Evolutionary conservation across 176 grass and related monocot species (phyloP).

Genomic region (Musa beccarii): DNA sequence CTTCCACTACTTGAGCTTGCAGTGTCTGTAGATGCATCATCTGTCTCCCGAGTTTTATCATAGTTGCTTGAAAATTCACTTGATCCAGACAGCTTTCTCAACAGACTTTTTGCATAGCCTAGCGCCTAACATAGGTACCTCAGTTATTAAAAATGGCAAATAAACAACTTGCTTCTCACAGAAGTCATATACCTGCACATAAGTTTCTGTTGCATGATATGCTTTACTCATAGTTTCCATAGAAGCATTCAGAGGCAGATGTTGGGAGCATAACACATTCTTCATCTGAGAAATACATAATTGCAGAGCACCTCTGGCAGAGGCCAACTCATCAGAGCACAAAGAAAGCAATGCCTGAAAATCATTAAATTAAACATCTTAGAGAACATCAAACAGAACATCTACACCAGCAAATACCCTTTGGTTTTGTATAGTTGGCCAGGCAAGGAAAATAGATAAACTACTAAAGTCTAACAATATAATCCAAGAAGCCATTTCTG

Average conservation of each 20-base stretch:
- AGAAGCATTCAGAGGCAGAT: constrained; percentile 69
- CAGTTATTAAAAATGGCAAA: constrained; percentile 19
- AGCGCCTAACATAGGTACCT: constrained; percentile 50
- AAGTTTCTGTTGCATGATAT: constrained; percentile 96
- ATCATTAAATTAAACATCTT: constrained; percentile 26
- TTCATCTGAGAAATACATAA: constrained; percentile 80
- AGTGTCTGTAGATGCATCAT: constrained; percentile 52
- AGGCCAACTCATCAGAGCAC: constrained; percentile 61
- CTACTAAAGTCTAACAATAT: no score
- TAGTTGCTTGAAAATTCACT: constrained; percentile 63
- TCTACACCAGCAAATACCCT: no score
- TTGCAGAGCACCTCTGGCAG: constrained; percentile 87
- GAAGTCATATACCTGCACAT: constrained; percentile 66
- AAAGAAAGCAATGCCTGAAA: constrained; percentile 89
- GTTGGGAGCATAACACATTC: constrained; percentile 61
- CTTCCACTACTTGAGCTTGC: constrained; percentile 53
- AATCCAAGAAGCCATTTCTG: no score
- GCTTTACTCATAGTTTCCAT: constrained; percentile 77
- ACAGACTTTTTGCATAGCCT: constrained; percentile 59
- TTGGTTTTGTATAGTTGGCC: no score
- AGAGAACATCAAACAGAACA: not conserved
- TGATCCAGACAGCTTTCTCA: constrained; percentile 54
- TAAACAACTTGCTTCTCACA: constrained; percentile 21
- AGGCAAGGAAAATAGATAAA: no score
- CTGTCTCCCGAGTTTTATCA: constrained; percentile 63